These are phyloP conservation scores for Capsella rubella DNA, from an alignment of 441 rosid species.

Conservation along the genomic window DNA sequence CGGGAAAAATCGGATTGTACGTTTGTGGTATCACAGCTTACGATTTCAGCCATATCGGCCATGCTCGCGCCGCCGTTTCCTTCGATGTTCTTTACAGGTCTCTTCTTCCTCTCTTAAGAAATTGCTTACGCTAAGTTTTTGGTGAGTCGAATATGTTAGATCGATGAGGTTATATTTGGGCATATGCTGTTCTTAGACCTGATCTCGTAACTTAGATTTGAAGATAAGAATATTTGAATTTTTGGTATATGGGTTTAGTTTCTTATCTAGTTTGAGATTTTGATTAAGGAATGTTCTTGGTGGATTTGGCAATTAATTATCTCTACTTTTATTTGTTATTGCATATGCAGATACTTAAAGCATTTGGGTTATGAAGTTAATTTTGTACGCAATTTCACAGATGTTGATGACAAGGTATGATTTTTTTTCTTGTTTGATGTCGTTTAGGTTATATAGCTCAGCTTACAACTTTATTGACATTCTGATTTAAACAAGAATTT, in stretches of 20 bases:
- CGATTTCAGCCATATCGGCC: conserved; percentile 93
- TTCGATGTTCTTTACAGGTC: conserved; percentile 92
- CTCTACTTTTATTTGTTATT: conserved; percentile 24
- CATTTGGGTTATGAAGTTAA: conserved; percentile 40
- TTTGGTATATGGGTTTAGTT: background rate
- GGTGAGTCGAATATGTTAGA: conserved; percentile 3
- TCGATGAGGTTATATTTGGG: background rate
- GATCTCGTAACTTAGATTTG: background rate
- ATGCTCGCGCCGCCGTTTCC: conserved; percentile 87
- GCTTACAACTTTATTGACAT: background rate
- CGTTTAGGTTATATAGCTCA: background rate
- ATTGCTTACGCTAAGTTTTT: background rate
- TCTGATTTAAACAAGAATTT: background rate
- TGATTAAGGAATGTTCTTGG: conserved; percentile 1
- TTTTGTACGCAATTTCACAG: conserved; percentile 36
- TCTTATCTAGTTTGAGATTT: background rate
- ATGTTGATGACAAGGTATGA: conserved; percentile 44
- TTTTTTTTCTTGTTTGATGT: background rate
- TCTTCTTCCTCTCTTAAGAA: background rate
- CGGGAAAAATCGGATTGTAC: conserved; percentile 79
- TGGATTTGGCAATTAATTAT: background rate
- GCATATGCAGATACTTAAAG: conserved; percentile 63
- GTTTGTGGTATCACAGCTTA: conserved; percentile 97
- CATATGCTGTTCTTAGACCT: background rate
- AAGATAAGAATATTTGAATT: background rate